Evolutionary conservation across 306 rosid species (phyloP).

Genomic region (Gynostemma pentaphyllum): DNA sequence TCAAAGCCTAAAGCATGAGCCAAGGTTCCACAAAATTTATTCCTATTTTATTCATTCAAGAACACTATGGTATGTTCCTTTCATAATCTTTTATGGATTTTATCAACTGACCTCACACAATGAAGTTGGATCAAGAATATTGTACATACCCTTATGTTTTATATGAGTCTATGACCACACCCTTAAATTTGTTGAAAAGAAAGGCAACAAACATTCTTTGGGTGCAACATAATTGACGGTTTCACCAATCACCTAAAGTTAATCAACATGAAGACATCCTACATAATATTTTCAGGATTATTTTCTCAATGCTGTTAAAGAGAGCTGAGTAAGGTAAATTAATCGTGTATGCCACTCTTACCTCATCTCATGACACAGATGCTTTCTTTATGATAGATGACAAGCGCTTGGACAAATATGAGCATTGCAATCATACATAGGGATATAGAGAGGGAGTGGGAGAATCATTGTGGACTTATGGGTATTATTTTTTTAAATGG

Average conservation of each 20-base stretch:
- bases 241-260: slow-evolving; percentile 21
- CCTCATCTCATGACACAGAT: slow-evolving; percentile 82
- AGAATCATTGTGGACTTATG: slow-evolving; percentile 96
- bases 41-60: neutral
- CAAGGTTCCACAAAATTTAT: neutral
- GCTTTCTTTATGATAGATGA: slow-evolving; percentile 99
- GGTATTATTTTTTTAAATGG: slow-evolving; percentile 74
- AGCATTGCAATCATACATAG: slow-evolving; percentile 99
- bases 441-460: slow-evolving; percentile 99
- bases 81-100: neutral
- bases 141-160: neutral
- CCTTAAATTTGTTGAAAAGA: slow-evolving; percentile 11
- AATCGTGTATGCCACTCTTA: slow-evolving; percentile 61
- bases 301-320: slow-evolving; percentile 44
- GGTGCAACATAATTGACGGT: slow-evolving; percentile 9
- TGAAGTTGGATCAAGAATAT: neutral
- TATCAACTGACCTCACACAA: neutral
- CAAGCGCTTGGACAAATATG: slow-evolving; percentile 99
- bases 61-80: neutral
- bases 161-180: slow-evolving; percentile 4
- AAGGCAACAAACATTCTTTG: slow-evolving; percentile 25
- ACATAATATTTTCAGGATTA: slow-evolving; percentile 29
- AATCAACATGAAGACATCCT: slow-evolving; percentile 21
- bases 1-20: neutral
- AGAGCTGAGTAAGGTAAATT: slow-evolving; percentile 65